Percentiles rank a stretch among this genome's conserved stretches.
Conservation (phyloP, 805 yeast species). For the Teunomyces atbi region DNA sequence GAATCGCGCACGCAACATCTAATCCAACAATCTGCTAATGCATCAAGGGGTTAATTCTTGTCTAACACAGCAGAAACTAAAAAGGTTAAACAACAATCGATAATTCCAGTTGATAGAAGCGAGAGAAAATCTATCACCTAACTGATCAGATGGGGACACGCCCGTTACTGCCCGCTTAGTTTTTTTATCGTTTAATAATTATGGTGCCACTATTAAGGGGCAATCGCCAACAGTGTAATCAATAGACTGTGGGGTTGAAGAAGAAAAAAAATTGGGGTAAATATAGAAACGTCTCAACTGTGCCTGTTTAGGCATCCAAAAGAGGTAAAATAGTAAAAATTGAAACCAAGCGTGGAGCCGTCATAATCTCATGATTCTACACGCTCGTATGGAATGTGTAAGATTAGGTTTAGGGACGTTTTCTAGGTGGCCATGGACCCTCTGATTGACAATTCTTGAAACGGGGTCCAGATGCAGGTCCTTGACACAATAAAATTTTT, state of each 20-base stretch:
- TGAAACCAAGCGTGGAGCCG: not conserved
- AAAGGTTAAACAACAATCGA: no score
- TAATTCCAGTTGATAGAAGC: no score
- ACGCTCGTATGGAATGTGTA: not conserved
- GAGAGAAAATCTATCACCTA: no score
- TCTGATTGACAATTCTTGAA: not conserved
- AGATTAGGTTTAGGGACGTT: constrained; percentile 1
- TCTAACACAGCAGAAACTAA: no score
- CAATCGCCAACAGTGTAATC: not conserved
- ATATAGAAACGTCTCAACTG: no score
- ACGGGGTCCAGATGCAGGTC: not conserved
- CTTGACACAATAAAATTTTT: not conserved
- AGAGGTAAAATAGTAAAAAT: not conserved
- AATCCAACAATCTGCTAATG: no score
- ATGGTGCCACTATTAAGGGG: no score
- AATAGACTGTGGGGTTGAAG: not conserved
- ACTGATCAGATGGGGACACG: no score
- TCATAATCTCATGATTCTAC: not conserved
- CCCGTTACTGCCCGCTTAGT: no score
- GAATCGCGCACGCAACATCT: no score
- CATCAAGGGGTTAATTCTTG: no score
- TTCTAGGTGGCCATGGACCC: not conserved
- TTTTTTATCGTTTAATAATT: no score
- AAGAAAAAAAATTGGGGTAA: not conserved
- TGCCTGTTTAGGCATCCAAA: not conserved